A percentile compares a stretch with the other conserved stretches of the same genome.
Conservation (phyloP, 495 filamentous ascomycete species). For the Eremomyces bilateralis region DNA sequence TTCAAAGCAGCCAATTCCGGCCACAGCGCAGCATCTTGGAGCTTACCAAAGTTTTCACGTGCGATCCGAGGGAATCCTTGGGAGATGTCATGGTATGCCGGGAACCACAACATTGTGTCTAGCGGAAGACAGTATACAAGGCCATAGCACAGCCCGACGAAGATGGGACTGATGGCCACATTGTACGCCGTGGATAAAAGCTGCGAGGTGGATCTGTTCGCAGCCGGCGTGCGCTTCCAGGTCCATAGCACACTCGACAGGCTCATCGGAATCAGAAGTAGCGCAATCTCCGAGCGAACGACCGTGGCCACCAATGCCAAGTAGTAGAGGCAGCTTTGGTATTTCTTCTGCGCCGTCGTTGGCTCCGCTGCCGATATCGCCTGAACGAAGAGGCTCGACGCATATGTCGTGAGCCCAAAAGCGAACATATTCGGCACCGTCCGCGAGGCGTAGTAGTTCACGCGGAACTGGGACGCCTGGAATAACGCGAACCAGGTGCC, state of each 20-base stretch:
- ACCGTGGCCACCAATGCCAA: conserved; percentile 66
- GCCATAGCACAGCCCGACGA: conserved; percentile 37
- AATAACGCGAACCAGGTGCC: conserved; percentile 69
- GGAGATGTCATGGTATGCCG: too few species aligned
- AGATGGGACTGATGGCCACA: too few species aligned
- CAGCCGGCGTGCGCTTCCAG: too few species aligned
- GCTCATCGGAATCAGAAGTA: conserved; percentile 42
- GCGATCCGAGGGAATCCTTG: too few species aligned
- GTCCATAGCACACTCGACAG: too few species aligned
- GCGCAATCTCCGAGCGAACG: conserved; percentile 75
- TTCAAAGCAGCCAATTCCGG: conserved; percentile 77
- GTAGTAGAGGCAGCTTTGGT: conserved; percentile 37
- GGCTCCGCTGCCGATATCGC: too few species aligned
- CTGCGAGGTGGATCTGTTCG: too few species aligned
- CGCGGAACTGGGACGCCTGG: conserved; percentile 75
- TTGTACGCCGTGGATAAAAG: too few species aligned
- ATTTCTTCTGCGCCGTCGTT: conserved; percentile 16
- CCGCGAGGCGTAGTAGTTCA: conserved; percentile 82
- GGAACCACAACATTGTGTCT: conserved; percentile 87
- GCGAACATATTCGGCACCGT: conserved; percentile 95
- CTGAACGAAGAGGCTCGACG: too few species aligned
- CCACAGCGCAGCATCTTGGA: conserved; percentile 68
- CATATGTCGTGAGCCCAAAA: conserved; percentile 49
- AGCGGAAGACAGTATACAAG: conserved; percentile 44
- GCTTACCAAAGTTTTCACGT: too few species aligned